These are phyloP conservation scores for Saccharomycopsis synnaedendra DNA, from an alignment of 805 yeast species.

Conservation along the genomic window DNA sequence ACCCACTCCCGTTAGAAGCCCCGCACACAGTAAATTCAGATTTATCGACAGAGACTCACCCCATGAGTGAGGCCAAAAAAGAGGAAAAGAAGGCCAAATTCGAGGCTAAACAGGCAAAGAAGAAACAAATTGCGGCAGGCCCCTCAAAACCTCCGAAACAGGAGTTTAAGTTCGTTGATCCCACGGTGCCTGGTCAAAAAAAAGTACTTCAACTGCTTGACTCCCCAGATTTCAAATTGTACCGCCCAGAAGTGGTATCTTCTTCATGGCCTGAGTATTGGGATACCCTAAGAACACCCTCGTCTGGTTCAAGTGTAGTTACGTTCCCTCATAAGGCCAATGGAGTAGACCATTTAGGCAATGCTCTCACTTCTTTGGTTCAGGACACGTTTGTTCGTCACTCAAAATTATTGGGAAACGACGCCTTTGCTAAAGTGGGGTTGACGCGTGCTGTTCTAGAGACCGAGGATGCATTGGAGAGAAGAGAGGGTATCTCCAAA, in stretches of 20 bases:
- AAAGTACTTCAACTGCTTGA: slow-evolving; percentile 74
- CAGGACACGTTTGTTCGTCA: slow-evolving; percentile 89
- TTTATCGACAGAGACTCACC: too few relatives aligned
- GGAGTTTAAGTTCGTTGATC: slow-evolving; percentile 4
- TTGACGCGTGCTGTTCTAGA: slow-evolving; percentile 99
- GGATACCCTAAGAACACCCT: slow-evolving; percentile 75
- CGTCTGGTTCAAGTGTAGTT: slow-evolving; percentile 80
- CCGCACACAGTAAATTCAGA: too few relatives aligned
- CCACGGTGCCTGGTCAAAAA: slow-evolving; percentile 67
- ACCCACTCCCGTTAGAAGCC: too few relatives aligned
- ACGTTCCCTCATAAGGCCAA: slow-evolving; percentile 98
- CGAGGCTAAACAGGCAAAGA: too few relatives aligned
- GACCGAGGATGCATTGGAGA: slow-evolving; percentile 95
- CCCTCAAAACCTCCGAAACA: background rate
- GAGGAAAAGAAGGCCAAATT: too few relatives aligned
- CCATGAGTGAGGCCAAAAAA: too few relatives aligned
- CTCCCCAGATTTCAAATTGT: slow-evolving; percentile 89
- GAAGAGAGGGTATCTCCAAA: slow-evolving; percentile 81
- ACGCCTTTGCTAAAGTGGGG: slow-evolving; percentile 86
- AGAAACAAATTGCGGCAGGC: too few relatives aligned
- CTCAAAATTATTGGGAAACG: slow-evolving; percentile 73
- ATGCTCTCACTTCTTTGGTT: slow-evolving; percentile 89
- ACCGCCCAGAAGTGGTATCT: slow-evolving; percentile 84
- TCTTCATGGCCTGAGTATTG: slow-evolving; percentile 98
- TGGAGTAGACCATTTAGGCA: slow-evolving; percentile 97